Base-by-base conservation (phyloP, 805 yeast species). In the Candida suzukii region DNA sequence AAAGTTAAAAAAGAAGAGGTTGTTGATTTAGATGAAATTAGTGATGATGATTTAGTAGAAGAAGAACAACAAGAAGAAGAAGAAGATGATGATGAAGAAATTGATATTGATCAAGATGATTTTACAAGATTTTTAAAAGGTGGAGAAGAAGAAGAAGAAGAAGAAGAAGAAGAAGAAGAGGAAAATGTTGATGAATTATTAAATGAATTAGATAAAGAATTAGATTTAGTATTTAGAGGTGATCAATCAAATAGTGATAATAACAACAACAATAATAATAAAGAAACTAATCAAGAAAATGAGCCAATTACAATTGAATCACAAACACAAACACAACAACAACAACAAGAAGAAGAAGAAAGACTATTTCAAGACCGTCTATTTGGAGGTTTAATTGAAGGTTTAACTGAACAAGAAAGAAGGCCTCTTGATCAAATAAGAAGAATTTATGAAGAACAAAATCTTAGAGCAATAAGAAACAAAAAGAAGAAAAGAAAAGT, bases 211-310 rank as follows among this genome's bases (percentile, higher is more conserved):
- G 35, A 20, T n/a, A 27, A 38, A 34, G 45, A 36, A 42, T 33
- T 13, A 29, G 33, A 26, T 11, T 11, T 12, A 13, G 29, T 26
- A 26, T 26, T 26, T 47, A 26, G 42, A 41, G 24, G 42, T 46
- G n/a, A n/a, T n/a, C n/a, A n/a, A n/a, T n/a, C n/a, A n/a, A n/a
- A n/a, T n/a, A n/a, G n/a, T n/a, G n/a, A n/a, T n/a, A n/a, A n/a
- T n/a, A n/a, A n/a, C n/a, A n/a, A n/a, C n/a, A n/a, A n/a, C n/a
- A n/a, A n/a, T 31, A 35, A 41, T 25, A 46, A 8, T 24, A 24
- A 24, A 8, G 26, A 8, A 11, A 24, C 8, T 24, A 24, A 11
- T 8, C 26, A 24, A 24, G 26, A 24, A 11, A 27, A 13, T 27
- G 30, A n/a, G n/a, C n/a, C n/a, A n/a, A n/a, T n/a, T n/a, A n/a